A percentile compares a stretch with the other conserved stretches of the same genome.
phyloP scores from a whole-genome alignment of 2,329 filamentous ascomycete genomes.

The Beauveria bassiana region DNA sequence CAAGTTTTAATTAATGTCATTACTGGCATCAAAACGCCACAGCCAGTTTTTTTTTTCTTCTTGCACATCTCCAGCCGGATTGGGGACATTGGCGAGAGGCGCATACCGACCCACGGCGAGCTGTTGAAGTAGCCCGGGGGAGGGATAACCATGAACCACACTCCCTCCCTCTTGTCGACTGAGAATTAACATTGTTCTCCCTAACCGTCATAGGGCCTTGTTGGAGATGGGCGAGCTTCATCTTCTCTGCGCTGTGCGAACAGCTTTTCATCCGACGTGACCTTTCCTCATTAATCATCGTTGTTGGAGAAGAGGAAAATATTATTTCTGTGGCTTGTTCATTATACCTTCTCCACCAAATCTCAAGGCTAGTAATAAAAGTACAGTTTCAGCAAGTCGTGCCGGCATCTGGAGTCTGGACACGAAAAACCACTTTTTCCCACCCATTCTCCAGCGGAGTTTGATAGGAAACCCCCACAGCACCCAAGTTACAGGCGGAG shows the following conservation, averaged over 20 bases:
- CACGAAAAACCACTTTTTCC: background rate
- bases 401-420: background rate
- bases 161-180: background rate
- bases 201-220: background rate
- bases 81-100: background rate
- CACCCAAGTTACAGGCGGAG: background rate
- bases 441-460: too few relatives aligned
- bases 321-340: background rate
- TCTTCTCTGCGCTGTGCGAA: background rate
- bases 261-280: background rate
- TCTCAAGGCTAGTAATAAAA: background rate
- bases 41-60: background rate
- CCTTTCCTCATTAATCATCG: background rate
- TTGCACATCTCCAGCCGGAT: background rate
- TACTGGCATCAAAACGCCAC: too few relatives aligned
- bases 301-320: background rate
- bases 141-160: background rate
- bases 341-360: background rate
- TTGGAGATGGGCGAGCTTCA: background rate
- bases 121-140: background rate
- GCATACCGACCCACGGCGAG: background rate
- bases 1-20: background rate
- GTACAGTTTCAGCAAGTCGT: background rate
- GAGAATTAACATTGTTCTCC: background rate
- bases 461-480: background rate